Conservation (phyloP, 768 basidiomycete genomes). For the Psilocybe subaeruginosa region DNA sequence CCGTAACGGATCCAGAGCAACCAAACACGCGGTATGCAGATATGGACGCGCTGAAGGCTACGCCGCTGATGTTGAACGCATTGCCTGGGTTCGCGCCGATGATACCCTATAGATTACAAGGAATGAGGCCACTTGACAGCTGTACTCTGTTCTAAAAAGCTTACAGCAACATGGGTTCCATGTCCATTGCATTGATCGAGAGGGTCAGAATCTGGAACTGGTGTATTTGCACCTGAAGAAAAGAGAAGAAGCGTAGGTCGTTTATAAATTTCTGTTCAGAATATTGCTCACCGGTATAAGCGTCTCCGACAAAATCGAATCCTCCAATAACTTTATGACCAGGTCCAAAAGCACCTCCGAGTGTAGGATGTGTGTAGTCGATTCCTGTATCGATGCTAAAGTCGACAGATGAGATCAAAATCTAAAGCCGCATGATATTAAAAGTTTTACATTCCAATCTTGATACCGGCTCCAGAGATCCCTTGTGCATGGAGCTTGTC, state of each 20-base stretch:
- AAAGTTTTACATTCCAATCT: slow-evolving; percentile 57
- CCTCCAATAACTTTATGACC: slow-evolving; percentile 58
- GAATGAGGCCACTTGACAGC: neutral
- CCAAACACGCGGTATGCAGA: slow-evolving; percentile 63
- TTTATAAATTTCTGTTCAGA: neutral
- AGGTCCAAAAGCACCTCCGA: slow-evolving; percentile 57
- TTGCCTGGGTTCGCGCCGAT: slow-evolving; percentile 65
- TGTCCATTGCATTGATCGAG: slow-evolving; percentile 55
- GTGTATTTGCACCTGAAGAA: slow-evolving; percentile 43
- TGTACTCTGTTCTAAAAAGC: neutral
- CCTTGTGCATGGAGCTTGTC: slow-evolving; percentile 67
- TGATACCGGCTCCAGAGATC: slow-evolving; percentile 64
- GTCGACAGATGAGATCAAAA: neutral
- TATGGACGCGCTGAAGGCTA: slow-evolving; percentile 63
- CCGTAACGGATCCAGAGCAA: slow-evolving; percentile 51
- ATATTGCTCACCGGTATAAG: slow-evolving; percentile 41
- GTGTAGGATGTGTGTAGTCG: slow-evolving; percentile 58
- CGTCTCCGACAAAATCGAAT: slow-evolving; percentile 61
- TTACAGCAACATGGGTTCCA: slow-evolving; percentile 54
- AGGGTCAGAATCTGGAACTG: slow-evolving; percentile 54
- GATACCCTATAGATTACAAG: slow-evolving; percentile 44
- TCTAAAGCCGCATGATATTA: slow-evolving; percentile 18
- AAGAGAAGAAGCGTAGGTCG: neutral
- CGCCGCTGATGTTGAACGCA: slow-evolving; percentile 68
- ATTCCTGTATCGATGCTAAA: slow-evolving; percentile 56